These are phyloP conservation scores for Colletotrichum kahawae DNA, from an alignment of 2,329 filamentous ascomycete genomes.

Conservation along the genomic window DNA sequence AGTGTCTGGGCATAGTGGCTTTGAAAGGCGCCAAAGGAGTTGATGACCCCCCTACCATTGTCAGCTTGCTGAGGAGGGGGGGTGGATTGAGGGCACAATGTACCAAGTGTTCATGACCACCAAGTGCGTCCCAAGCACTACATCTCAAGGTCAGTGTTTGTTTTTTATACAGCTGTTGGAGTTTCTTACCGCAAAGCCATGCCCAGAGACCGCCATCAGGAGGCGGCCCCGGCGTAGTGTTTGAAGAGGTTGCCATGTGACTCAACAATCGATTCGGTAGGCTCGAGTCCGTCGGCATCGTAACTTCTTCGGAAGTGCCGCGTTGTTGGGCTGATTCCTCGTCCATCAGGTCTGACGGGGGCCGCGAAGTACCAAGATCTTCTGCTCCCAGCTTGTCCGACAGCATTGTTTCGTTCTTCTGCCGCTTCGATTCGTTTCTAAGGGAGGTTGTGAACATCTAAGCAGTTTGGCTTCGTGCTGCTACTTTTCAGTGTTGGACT, in stretches of 20 bases:
- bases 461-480: accelerated
- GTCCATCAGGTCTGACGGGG: not conserved
- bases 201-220: not conserved
- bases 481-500: not conserved
- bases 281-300: not conserved
- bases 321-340: not conserved
- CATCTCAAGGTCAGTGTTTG: not conserved
- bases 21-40: constrained; percentile 61
- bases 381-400: not conserved
- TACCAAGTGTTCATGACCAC: constrained; percentile 56
- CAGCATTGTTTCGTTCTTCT: not conserved
- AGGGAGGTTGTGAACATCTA: accelerated
- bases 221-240: not conserved
- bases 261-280: not conserved
- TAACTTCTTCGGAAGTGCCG: not conserved
- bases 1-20: constrained; percentile 52
- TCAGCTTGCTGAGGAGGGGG: not conserved
- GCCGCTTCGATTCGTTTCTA: accelerated
- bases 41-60: constrained; percentile 50
- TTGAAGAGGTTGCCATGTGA: not conserved
- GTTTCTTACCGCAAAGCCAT: not conserved
- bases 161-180: not conserved
- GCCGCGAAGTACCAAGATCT: not conserved
- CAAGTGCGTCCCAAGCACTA: constrained; percentile 46
- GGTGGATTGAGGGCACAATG: not conserved